These are phyloP conservation scores for Phoma sp. DNA, from an alignment of 2,329 filamentous ascomycete species.

Conservation along the genomic window DNA sequence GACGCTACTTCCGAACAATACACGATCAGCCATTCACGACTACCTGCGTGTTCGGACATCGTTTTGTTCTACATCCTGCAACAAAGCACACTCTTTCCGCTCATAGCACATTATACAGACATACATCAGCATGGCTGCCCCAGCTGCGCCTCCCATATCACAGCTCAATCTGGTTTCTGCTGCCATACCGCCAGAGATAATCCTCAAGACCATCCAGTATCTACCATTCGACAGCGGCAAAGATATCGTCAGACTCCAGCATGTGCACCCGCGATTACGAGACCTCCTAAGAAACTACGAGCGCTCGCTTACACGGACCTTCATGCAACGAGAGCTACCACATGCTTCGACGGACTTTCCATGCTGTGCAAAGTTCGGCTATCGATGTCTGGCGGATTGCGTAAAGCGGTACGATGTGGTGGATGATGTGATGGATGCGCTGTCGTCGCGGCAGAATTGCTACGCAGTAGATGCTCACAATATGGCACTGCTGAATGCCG, in stretches of 20 bases:
- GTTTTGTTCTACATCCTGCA: not conserved
- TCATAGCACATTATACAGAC: not conserved
- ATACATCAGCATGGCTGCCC: constrained; percentile 18
- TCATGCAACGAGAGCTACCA: constrained; percentile 34
- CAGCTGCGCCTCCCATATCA: not conserved
- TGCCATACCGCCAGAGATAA: constrained; percentile 36
- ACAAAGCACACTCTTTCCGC: constrained; percentile 1
- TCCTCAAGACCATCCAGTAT: constrained; percentile 36
- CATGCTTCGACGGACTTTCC: constrained; percentile 41
- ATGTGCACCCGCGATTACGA: constrained; percentile 28
- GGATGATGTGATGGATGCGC: constrained; percentile 42
- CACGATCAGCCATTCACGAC: not conserved
- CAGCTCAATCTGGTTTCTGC: constrained; percentile 23
- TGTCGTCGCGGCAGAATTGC: constrained; percentile 37
- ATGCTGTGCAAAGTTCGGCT: constrained; percentile 13
- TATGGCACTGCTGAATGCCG: constrained; percentile 34
- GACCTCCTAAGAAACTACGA: constrained; percentile 35
- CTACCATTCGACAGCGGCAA: constrained; percentile 36
- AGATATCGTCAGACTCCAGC: constrained; percentile 25
- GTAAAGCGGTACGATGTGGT: constrained; percentile 39
- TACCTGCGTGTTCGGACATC: not conserved
- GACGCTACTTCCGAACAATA: constrained; percentile 7
- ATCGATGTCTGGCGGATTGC: constrained; percentile 39
- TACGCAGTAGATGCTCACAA: constrained; percentile 36
- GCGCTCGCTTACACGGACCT: constrained; percentile 31